A percentile compares a stretch with the other conserved stretches of the same genome.
Conservation (phyloP, 192 early-diverging fungal species). For the Pilaira anomala region DNA sequence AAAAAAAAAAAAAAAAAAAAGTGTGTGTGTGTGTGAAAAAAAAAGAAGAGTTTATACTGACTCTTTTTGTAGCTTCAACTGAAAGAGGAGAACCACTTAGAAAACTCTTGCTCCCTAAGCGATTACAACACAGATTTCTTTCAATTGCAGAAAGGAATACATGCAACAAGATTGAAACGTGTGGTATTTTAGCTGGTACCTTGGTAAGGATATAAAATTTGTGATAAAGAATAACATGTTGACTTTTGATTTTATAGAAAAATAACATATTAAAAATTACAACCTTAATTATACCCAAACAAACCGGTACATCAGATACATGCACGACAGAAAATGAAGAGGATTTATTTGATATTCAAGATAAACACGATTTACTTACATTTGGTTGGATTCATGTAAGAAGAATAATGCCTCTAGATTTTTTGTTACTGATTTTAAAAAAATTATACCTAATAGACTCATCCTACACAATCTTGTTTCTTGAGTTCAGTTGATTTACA, state of each 20-base stretch:
- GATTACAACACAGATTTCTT: conserved; percentile 66
- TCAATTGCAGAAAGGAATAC: conserved; percentile 73
- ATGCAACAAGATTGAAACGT: conserved; percentile 78
- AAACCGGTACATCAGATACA: conserved; percentile 82
- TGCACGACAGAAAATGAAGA: conserved; percentile 82
- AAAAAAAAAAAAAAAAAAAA: no score
- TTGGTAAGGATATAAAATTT: no score
- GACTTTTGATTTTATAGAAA: conserved; percentile 32
- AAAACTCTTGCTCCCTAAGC: conserved; percentile 60
- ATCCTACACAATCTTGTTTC: conserved; percentile 93
- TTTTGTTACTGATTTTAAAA: background rate
- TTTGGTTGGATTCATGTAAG: conserved; percentile 87
- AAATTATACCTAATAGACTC: conserved; percentile 54
- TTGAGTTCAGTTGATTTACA: conserved; percentile 91
- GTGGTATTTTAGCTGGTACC: conserved; percentile 78
- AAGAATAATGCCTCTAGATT: background rate
- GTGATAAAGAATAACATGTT: background rate
- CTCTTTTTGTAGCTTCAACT: conserved; percentile 41
- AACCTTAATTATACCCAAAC: conserved; percentile 86
- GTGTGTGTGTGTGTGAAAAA: no score
- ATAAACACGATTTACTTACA: conserved; percentile 70
- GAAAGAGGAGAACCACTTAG: conserved; percentile 64
- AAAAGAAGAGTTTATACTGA: conserved; percentile 20
- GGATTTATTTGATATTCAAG: conserved; percentile 76
- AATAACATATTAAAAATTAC: conserved; percentile 62